Evolutionary conservation across 2,329 filamentous ascomycete genomes (phyloP).

Genomic region (Stagonosporopsis tanaceti): DNA sequence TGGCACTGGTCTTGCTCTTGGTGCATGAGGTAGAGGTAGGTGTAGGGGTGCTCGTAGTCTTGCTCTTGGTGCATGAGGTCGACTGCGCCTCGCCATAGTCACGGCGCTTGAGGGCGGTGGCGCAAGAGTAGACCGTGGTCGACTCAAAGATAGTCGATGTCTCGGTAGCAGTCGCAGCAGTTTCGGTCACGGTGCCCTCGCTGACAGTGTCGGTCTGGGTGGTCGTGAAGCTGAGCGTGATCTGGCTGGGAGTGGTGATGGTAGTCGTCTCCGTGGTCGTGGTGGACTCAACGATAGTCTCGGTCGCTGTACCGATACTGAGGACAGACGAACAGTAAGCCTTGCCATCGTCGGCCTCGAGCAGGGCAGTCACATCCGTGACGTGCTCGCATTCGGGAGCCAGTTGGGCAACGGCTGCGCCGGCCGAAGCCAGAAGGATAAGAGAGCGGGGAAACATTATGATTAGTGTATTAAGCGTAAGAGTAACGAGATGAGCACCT

Average conservation of each 20-base stretch:
- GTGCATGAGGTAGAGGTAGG: slow-evolving; percentile 14
- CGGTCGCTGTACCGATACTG: slow-evolving; percentile 13
- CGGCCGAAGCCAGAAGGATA: slow-evolving; percentile 16
- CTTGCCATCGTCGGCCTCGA: slow-evolving; percentile 15
- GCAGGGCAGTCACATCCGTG: slow-evolving; percentile 10
- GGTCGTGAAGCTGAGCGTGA: slow-evolving; percentile 10
- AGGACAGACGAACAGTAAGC: slow-evolving; percentile 18
- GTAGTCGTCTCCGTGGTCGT: slow-evolving; percentile 16
- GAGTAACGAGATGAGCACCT: slow-evolving; percentile 12
- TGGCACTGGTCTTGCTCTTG: slow-evolving; percentile 8
- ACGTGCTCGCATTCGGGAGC: slow-evolving; percentile 18
- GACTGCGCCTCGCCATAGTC: slow-evolving; percentile 7
- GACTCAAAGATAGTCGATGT: slow-evolving; percentile 8
- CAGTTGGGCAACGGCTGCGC: slow-evolving; percentile 18
- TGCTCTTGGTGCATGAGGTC: slow-evolving; percentile 21
- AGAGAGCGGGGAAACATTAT: slow-evolving; percentile 21
- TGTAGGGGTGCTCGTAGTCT: slow-evolving; percentile 11
- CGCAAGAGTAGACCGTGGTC: slow-evolving; percentile 13
- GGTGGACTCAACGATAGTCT: slow-evolving; percentile 12
- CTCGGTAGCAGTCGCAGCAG: slow-evolving; percentile 8
- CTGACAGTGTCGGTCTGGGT: slow-evolving; percentile 16
- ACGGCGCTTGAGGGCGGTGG: slow-evolving; percentile 12
- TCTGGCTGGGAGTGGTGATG: slow-evolving; percentile 18
- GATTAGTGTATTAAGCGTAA: slow-evolving; percentile 17
- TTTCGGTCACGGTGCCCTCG: slow-evolving; percentile 12